Base-by-base conservation (phyloP, 768 basidiomycete genomes). In the Naganishia vishniacii region DNA sequence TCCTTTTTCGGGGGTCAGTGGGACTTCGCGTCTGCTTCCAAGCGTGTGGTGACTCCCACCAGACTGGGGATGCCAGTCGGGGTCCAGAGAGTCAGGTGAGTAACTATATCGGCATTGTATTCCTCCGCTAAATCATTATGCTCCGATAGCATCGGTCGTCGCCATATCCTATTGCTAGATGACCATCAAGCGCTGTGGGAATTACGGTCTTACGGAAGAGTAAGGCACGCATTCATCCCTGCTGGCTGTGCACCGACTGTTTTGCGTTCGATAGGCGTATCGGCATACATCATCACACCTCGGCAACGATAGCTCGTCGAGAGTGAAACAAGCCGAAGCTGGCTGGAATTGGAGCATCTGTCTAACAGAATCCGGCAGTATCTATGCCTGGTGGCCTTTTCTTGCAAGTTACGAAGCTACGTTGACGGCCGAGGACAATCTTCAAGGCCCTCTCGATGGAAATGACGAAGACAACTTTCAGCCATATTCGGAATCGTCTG, bases 151-250 rank as follows among this genome's bases (percentile, higher is more conserved):
- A 56, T 65, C 1, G 72, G 71, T 9, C 49, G 72, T 34, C 42
- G 65, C 9, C 74, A 75, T 47, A 56, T 75, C n/a, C 47, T 75
- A 20, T 47, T 75, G n/a, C 66, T 75, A 3, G 74, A 75, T 59
- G 60, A 67, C 4, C 71, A 73, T 51, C 71, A 73, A 62, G 58
- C 72, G 41, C 68, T 75, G 2, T 75, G 74, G 74, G 74, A 75
- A 46, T 46, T 72, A 44, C 60, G 51, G 16, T 62, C 64, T 7
- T 73, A 66, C 62, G 72, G 71, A 12, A 65, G 61, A 65, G 74
- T 75, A 51, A 46, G 70, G n/a, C 62, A 6, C 2, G 0, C 15
- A 25, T 16, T 26, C 4, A 3, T 48, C 37, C 28, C 12, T 18
- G 1, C 16, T n/a, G 46, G 18, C 31, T 23, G n/a, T n/a, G n/a